phyloP scores from a whole-genome alignment of 2,329 filamentous ascomycete species.

The Arthrocladium fulminans region DNA sequence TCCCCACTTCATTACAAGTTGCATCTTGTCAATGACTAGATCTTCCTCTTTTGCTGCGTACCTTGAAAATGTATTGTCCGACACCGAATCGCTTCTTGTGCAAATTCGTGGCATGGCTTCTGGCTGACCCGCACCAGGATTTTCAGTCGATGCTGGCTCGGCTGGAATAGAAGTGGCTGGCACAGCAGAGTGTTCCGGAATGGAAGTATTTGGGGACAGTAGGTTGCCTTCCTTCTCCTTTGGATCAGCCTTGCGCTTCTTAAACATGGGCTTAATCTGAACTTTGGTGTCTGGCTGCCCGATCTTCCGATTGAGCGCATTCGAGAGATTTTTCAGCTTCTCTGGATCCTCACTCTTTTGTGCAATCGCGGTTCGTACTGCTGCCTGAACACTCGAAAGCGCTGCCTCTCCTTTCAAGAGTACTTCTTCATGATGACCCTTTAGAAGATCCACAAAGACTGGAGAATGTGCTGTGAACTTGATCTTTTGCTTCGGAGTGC shows the following conservation, averaged over 20 bases:
- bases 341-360: constrained; percentile 73
- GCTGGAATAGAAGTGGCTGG: not conserved
- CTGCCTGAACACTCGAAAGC: constrained; percentile 76
- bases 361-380: constrained; percentile 70
- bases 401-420: constrained; percentile 86
- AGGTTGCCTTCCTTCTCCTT: constrained; percentile 11
- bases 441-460: constrained; percentile 88
- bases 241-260: constrained; percentile 68
- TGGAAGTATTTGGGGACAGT: not conserved
- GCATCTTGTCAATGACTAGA: constrained; percentile 86
- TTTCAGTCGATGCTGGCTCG: not conserved
- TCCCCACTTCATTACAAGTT: constrained; percentile 98
- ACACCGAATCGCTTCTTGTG: constrained; percentile 71
- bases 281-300: constrained; percentile 94
- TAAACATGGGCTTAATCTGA: constrained; percentile 98
- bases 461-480: constrained; percentile 98
- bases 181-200: constrained; percentile 1
- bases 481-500: constrained; percentile 97
- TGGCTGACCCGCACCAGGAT: not conserved
- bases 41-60: constrained; percentile 91
- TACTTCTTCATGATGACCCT: constrained; percentile 93
- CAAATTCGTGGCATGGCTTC: constrained; percentile 40
- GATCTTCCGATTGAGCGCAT: constrained; percentile 85
- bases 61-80: constrained; percentile 82
- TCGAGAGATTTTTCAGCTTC: constrained; percentile 78